These are phyloP conservation scores for Hysterium pulicare DNA, from an alignment of 2,329 filamentous ascomycete species.

Conservation along the genomic window DNA sequence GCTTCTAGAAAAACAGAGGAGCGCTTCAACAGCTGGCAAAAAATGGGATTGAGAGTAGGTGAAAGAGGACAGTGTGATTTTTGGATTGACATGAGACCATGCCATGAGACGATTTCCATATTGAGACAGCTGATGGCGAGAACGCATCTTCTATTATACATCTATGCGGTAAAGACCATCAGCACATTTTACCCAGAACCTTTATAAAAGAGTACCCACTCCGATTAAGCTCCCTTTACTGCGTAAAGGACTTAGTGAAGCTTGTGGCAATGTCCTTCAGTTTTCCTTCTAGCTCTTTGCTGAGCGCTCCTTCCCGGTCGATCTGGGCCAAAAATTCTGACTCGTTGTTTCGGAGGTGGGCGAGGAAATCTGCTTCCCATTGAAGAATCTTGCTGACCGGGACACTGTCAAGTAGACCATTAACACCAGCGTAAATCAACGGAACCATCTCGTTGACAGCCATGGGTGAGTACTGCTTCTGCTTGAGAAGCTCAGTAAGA, in stretches of 20 bases:
- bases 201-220: constrained; percentile 36
- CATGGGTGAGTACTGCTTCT: constrained; percentile 99
- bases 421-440: constrained; percentile 98
- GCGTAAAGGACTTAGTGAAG: constrained; percentile 96
- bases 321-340: constrained; percentile 77
- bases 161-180: constrained; percentile 37
- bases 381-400: constrained; percentile 86
- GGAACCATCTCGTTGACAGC: constrained; percentile 99
- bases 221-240: constrained; percentile 34
- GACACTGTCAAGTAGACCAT: constrained; percentile 85
- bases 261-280: constrained; percentile 70
- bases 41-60: constrained; percentile 18
- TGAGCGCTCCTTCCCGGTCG: constrained; percentile 91
- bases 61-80: constrained; percentile 12
- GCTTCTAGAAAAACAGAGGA: constrained; percentile 7
- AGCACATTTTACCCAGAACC: constrained; percentile 36
- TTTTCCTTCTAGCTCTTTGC: constrained; percentile 87
- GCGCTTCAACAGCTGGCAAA: constrained; percentile 26
- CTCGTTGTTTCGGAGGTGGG: constrained; percentile 90
- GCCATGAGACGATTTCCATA: constrained; percentile 29
- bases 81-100: constrained; percentile 15
- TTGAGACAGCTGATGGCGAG: constrained; percentile 39
- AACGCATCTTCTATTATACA: constrained; percentile 42
- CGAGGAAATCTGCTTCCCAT: constrained; percentile 94
- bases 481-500: constrained; percentile 97